Conservation (phyloP, 176 grass and related monocot species). For the Rhynchospora breviuscula region DNA sequence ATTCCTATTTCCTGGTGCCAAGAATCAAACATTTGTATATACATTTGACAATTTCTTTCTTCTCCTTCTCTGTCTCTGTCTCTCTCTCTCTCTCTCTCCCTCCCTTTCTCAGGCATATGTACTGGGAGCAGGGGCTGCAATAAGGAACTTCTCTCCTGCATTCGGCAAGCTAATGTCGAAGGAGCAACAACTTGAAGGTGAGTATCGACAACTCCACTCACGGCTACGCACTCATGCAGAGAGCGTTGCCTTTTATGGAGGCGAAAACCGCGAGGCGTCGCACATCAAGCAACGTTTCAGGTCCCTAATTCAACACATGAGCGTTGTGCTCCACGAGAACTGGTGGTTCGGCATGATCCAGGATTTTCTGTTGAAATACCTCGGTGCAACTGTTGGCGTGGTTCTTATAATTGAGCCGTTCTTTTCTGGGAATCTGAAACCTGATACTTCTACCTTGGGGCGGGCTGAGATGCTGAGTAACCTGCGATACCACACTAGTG, state of each 20-base stretch:
- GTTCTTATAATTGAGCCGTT: conserved; percentile 97
- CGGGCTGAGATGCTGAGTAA: conserved; percentile 99
- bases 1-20: not conserved
- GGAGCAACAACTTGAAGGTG: conserved; percentile 92
- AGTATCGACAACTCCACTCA: conserved; percentile 96
- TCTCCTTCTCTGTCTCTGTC: conserved; percentile 11
- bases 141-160: conserved; percentile 89
- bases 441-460: conserved; percentile 90
- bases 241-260: conserved; percentile 98
- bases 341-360: conserved; percentile 99
- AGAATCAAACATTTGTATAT: not conserved
- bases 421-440: conserved; percentile 86
- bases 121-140: conserved; percentile 74
- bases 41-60: not conserved
- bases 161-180: conserved; percentile 93
- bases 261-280: conserved; percentile 78
- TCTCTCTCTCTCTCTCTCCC: conserved; percentile 5
- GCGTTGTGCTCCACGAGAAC: conserved; percentile 79
- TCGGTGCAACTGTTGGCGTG: conserved; percentile 93
- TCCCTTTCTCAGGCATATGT: conserved; percentile 74
- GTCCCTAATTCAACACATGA: conserved; percentile 74
- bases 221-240: conserved; percentile 95
- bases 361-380: conserved; percentile 97
- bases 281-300: conserved; percentile 79
- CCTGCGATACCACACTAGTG: conserved; percentile 93